Evolutionary conservation across 495 filamentous ascomycete genomes (phyloP), one percentile per base, ranked within the genome.

Genomic region (Penicillium psychrofluorescens): DNA sequence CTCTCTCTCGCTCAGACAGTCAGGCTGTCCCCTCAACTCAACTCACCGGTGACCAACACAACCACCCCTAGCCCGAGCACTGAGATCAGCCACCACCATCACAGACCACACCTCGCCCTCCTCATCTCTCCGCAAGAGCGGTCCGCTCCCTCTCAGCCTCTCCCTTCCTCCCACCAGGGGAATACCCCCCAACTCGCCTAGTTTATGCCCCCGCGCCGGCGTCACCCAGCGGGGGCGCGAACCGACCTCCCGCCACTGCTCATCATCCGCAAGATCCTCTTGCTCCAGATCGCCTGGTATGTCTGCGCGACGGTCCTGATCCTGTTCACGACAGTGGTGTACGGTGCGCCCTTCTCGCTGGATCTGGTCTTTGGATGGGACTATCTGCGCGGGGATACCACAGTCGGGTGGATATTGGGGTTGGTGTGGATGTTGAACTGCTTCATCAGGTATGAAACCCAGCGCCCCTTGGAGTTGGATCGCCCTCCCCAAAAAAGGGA

Each of bases 231-330:
- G 40, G 86, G 86, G 74, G 82, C 86, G 40, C 79, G 88, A 50
- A 75, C 81, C 53, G 86, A 91, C 58, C 84, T 90, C 41, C 82
- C 87, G 12, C 90, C 90, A 34, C 74, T 88, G 54, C 86, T 83
- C 58, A 89, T 96, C 70, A 70, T 90, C 43, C 78, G 77, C 48
- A 92, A 96, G 68, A 96, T 99, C 62, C 50, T 85, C 53, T 62
- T 85, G 15, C 78, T 99, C n/a, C 92, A 99, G 59, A 58, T 71
- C 28, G 77, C 84, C 51, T 95, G 88, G 75, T 97, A 97, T 77
- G 67, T 67, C 48, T 72, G 72, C 53, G 86, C 85, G 4, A 73
- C 84, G 13, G 63, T 83, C 7, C 73, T 97, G 43, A 87, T 95
- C 47, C 66, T 95, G 35, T 99, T 99, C 78, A 90, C 88, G 11